These are phyloP conservation scores for Candida dajiaensis DNA, from an alignment of 805 yeast genomes.

Conservation along the genomic window DNA sequence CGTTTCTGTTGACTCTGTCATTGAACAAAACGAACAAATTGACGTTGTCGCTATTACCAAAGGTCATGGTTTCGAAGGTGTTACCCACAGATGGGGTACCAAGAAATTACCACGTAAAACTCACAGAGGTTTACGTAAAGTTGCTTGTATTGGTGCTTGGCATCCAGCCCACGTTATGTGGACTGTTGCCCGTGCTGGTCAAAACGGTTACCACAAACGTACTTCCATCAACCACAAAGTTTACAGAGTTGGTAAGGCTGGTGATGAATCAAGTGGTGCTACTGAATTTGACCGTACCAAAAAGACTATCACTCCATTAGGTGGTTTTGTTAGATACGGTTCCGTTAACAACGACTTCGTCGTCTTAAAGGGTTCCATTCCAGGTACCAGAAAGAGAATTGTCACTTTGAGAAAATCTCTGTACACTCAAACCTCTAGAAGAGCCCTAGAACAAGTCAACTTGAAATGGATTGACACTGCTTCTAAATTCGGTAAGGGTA, in stretches of 20 bases:
- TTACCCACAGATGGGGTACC: slow-evolving; percentile 99
- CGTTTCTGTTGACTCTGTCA: slow-evolving; percentile 89
- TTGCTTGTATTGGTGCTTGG: slow-evolving; percentile 99
- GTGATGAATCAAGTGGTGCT: slow-evolving; percentile 89
- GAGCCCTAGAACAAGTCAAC: slow-evolving; percentile 92
- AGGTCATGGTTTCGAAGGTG: slow-evolving; percentile 99
- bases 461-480: slow-evolving; percentile 99
- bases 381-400: slow-evolving; percentile 99
- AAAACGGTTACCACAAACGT: slow-evolving; percentile 99
- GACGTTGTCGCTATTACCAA: slow-evolving; percentile 99
- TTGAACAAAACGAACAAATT: slow-evolving; percentile 98
- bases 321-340: slow-evolving; percentile 99
- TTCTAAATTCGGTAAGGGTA: slow-evolving; percentile 99
- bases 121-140: slow-evolving; percentile 99
- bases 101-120: slow-evolving; percentile 99
- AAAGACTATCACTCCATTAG: slow-evolving; percentile 99
- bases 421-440: slow-evolving; percentile 96
- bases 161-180: slow-evolving; percentile 99
- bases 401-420: slow-evolving; percentile 98
- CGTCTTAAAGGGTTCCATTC: slow-evolving; percentile 97
- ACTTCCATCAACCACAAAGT: slow-evolving; percentile 99
- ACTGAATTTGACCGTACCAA: slow-evolving; percentile 99
- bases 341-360: slow-evolving; percentile 94
- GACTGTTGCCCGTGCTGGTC: slow-evolving; percentile 99
- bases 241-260: slow-evolving; percentile 98